Evolutionary conservation across 179 eudicot genomes (phyloP).

Genomic region (Silene vulgaris): DNA sequence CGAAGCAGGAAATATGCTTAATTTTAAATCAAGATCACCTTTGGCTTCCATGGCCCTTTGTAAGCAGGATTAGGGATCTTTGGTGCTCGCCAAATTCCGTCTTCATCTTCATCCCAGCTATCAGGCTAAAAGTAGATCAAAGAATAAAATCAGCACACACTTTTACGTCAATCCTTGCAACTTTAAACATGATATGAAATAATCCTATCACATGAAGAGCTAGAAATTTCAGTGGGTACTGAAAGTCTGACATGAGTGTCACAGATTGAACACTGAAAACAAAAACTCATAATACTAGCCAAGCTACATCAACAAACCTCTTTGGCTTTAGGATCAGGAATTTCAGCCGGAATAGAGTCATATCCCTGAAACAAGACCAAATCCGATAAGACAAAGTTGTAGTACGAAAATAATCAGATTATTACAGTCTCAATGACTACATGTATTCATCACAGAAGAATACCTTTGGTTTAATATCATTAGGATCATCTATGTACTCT

Average conservation of each 20-base stretch:
- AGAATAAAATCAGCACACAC: not conserved
- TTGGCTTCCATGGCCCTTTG: conserved; percentile 88
- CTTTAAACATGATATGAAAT: not conserved
- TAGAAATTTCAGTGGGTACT: not conserved
- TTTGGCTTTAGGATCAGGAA: conserved; percentile 66
- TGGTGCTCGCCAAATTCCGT: conserved; percentile 81
- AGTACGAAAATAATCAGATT: not conserved
- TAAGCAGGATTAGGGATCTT: conserved; percentile 86
- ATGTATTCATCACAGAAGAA: not conserved
- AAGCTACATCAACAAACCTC: conserved; percentile 38
- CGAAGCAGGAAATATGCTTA: not conserved
- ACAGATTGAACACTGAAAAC: not conserved
- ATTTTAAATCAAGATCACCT: conserved; percentile 34
- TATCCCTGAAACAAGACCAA: conserved; percentile 47
- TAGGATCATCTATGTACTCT: conserved; percentile 66
- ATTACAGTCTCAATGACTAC: not conserved
- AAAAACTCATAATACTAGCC: not conserved
- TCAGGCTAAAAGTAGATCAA: conserved; percentile 42
- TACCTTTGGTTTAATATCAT: conserved; percentile 66
- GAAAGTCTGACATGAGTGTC: not conserved
- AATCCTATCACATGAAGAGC: not conserved
- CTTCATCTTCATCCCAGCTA: conserved; percentile 92
- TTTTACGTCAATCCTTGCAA: not conserved
- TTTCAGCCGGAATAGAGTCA: conserved; percentile 59
- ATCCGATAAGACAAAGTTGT: not conserved